Base-by-base conservation (phyloP, 345 rosid genomes). In the Brassica incana region DNA sequence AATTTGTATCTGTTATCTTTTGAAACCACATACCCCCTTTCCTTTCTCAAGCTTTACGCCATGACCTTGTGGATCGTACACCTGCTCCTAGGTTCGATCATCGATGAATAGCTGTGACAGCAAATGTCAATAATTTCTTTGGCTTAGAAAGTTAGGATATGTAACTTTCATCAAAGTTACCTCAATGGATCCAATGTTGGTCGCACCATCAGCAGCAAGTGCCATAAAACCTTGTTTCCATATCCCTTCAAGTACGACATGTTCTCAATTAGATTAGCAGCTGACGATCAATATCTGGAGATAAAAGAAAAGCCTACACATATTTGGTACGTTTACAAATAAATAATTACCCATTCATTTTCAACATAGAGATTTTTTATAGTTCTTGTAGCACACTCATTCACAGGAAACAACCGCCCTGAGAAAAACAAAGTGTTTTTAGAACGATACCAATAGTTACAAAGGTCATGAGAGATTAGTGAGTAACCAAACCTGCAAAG, bases 181-280 rank as follows among this genome's bases (percentile, higher is more conserved):
- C 94, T 93, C 89, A 76, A 95, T 93, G 3, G 99, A 95, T 35
- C 99, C 99, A 80, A 93, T 88, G 84, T 88, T 95, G 64, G 98
- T 95, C 7, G 98, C 97, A 72, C 98, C 99, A 72, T 91, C 80
- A 35, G 98, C 98, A 59, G 93, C 97, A 71, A 95, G 86, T 43
- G 94, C 96, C 96, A 95, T 86, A 80, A 83, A 91, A 30, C 98
- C 98, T 85, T 88, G 86, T 85, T 88, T 85, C 99, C 98, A 93
- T 35, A 67, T n/a, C 83, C 98, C 99, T 84, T 91, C 97, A 65
- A 95, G 97, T 54, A 95, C 96, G 80, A 91, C 97, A 98, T 95
- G 85, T 56, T 62, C 60, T 36, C 80, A 81, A 58, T 68, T 5
- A 29, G 6, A 67, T 72, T 60, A 58, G 23, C 66, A 65, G 65